Conservation (phyloP, 768 basidiomycete species). For the Agaricus bisporus region DNA sequence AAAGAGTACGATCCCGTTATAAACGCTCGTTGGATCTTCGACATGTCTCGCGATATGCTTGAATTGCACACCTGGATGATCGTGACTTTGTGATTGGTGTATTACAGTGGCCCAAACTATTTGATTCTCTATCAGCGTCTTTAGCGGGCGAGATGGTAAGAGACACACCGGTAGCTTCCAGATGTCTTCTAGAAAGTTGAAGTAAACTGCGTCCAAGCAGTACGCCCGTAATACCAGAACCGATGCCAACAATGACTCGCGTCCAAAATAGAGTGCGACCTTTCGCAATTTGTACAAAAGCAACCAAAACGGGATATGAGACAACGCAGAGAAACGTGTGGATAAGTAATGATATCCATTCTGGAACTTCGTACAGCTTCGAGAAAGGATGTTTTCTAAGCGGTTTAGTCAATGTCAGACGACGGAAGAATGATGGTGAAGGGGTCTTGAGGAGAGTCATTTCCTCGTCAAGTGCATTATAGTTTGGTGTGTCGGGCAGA, state of each 20-base stretch:
- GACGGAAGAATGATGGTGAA: conserved; percentile 4
- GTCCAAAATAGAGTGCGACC: conserved; percentile 33
- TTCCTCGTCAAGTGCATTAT: not conserved
- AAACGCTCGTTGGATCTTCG: conserved; percentile 22
- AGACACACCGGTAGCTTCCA: conserved; percentile 33
- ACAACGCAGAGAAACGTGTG: conserved; percentile 23
- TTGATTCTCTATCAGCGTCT: not conserved
- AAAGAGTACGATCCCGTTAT: conserved; percentile 26
- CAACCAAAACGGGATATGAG: conserved; percentile 27
- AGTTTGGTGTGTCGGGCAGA: not conserved
- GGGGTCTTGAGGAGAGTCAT: conserved; percentile 7
- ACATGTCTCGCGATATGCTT: conserved; percentile 30
- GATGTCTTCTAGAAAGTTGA: conserved; percentile 20
- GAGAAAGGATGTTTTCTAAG: conserved; percentile 5
- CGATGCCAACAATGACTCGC: conserved; percentile 28
- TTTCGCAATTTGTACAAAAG: conserved; percentile 20
- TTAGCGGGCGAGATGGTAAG: not conserved
- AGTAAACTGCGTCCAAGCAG: conserved; percentile 25
- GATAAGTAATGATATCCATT: conserved; percentile 28
- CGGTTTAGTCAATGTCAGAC: conserved; percentile 5
- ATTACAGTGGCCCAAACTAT: conserved; percentile 40
- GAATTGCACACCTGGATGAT: conserved; percentile 26
- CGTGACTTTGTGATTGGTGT: conserved; percentile 27
- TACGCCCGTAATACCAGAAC: conserved; percentile 27
- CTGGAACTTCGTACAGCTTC: conserved; percentile 26